Conservation (phyloP, 2,329 filamentous ascomycete genomes). For the Fusarium dimerum region DNA sequence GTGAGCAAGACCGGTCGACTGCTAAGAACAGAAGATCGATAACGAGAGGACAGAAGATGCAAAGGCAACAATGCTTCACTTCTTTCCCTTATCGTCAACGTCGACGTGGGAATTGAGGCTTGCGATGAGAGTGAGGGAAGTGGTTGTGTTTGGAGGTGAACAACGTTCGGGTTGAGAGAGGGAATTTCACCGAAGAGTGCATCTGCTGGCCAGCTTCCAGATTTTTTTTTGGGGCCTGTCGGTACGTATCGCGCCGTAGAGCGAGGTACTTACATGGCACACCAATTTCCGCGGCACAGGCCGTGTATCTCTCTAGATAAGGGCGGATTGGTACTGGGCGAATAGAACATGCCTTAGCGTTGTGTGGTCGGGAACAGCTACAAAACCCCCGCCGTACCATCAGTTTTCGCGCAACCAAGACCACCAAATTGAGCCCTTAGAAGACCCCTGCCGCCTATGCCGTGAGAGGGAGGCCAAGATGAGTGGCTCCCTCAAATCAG, state of each 20-base stretch:
- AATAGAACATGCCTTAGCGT: constrained; percentile 16
- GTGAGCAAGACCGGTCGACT: constrained; percentile 12
- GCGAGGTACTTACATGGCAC: constrained; percentile 25
- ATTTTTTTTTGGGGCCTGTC: constrained; percentile 34
- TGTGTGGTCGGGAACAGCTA: constrained; percentile 25
- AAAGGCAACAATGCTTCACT: constrained; percentile 21
- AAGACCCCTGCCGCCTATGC: constrained; percentile 13
- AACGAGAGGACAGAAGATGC: constrained; percentile 22
- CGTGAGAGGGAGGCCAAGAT: constrained; percentile 9
- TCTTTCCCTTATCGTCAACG: constrained; percentile 29
- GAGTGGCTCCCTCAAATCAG: constrained; percentile 18
- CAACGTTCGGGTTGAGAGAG: constrained; percentile 31
- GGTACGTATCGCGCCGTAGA: constrained; percentile 32
- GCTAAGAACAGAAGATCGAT: constrained; percentile 11
- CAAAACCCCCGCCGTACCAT: constrained; percentile 19
- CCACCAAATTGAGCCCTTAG: constrained; percentile 5
- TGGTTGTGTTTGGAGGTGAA: constrained; percentile 25
- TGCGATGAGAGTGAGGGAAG: constrained; percentile 26
- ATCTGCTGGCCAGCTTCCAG: constrained; percentile 28
- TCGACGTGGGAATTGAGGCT: constrained; percentile 27
- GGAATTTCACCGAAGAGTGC: constrained; percentile 33
- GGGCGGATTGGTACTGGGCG: no score
- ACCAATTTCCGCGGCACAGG: constrained; percentile 7
- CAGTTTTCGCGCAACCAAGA: constrained; percentile 3
- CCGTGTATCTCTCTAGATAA: constrained; percentile 27